Conservation (phyloP, 2,329 filamentous ascomycete genomes). For the Incumbomyces lentus region DNA sequence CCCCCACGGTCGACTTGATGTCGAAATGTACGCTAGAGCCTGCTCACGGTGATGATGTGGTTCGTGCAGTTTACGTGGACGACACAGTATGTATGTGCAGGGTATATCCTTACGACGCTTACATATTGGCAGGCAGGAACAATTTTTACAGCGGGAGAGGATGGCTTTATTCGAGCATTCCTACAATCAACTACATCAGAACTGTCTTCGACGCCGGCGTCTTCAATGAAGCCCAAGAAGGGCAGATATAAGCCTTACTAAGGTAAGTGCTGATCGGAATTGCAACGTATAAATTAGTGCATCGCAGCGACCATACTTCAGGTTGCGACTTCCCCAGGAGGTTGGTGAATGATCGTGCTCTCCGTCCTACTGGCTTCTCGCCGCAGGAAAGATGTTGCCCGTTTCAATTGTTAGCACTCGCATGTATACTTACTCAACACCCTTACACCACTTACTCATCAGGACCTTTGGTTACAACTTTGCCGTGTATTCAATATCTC, state of each 20-base stretch:
- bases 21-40: slow-evolving; percentile 32
- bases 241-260: slow-evolving; percentile 18
- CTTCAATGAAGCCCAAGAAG: slow-evolving; percentile 13
- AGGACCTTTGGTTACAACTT: slow-evolving; percentile 1
- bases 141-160: slow-evolving; percentile 37
- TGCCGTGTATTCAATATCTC: slow-evolving; percentile 1
- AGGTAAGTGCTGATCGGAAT: neutral
- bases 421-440: neutral
- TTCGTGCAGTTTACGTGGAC: slow-evolving; percentile 37
- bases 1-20: slow-evolving; percentile 31
- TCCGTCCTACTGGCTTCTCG: too few species aligned
- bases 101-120: neutral
- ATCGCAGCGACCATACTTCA: too few species aligned
- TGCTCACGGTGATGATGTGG: slow-evolving; percentile 40
- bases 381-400: too few species aligned
- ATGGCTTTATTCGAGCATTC: slow-evolving; percentile 24
- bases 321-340: too few species aligned
- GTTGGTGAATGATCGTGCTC: too few species aligned
- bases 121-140: slow-evolving; percentile 25
- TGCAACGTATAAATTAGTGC: neutral
- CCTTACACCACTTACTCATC: slow-evolving; percentile 1
- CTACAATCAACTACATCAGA: neutral
- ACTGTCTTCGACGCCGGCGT: slow-evolving; percentile 5
- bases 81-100: slow-evolving; percentile 28
- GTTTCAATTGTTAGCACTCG: neutral